Evolutionary conservation across 73 alveolate species (phyloP).

Genomic region (Blepharisma stoltei): DNA sequence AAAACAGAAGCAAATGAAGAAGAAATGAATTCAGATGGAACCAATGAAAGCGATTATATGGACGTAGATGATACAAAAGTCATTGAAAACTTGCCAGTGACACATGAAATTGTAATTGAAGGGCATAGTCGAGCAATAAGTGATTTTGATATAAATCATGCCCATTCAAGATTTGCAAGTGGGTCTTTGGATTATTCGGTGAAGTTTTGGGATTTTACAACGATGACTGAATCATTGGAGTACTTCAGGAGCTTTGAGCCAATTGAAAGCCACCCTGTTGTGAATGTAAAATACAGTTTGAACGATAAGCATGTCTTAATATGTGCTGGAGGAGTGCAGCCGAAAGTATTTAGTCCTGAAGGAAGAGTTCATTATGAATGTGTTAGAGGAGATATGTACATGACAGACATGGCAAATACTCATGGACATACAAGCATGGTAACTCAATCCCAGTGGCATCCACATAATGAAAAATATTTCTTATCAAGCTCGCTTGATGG

Average conservation of each 20-base stretch:
- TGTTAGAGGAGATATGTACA: slow-evolving; percentile 89
- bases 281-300: slow-evolving; percentile 61
- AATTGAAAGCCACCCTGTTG: slow-evolving; percentile 76
- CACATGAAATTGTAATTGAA: slow-evolving; percentile 39
- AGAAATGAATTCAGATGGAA: background rate
- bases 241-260: slow-evolving; percentile 48
- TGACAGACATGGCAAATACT: slow-evolving; percentile 82
- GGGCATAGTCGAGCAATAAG: slow-evolving; percentile 44
- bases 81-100: slow-evolving; percentile 32
- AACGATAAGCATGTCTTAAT: slow-evolving; percentile 59
- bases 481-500: slow-evolving; percentile 76
- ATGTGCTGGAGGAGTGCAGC: slow-evolving; percentile 68
- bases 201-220: slow-evolving; percentile 56
- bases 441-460: slow-evolving; percentile 85
- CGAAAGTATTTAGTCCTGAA: slow-evolving; percentile 71
- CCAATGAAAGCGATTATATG: background rate
- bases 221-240: slow-evolving; percentile 40
- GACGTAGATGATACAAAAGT: slow-evolving; percentile 5
- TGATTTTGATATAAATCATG: slow-evolving; percentile 40
- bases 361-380: slow-evolving; percentile 72
- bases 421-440: slow-evolving; percentile 86
- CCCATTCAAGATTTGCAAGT: slow-evolving; percentile 39
- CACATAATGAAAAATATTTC: slow-evolving; percentile 59
- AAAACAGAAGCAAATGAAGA: background rate
- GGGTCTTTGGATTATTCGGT: slow-evolving; percentile 44